Evolutionary conservation across 441 rosid species (phyloP), one percentile per base, ranked within the genome.

Genomic region (Populus tomentosa): DNA sequence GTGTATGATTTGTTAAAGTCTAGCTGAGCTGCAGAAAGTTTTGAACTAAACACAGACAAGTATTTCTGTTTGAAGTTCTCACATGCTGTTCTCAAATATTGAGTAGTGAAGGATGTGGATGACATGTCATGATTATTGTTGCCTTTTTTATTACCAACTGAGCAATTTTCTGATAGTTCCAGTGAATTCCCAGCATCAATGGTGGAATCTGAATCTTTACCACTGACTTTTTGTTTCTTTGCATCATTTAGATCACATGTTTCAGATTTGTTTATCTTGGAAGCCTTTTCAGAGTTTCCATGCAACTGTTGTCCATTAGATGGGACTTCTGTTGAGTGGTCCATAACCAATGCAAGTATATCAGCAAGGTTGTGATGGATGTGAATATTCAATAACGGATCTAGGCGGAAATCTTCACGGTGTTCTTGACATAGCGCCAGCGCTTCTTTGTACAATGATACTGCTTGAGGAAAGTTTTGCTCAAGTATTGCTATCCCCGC

Each of bases 401-500:
- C 99, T 83, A 94, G 85, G 80, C 95, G 94, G 78, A 96, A 94
- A 86, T 96, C 97, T 80, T 92, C 92, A 7, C 89, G 83, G 70
- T 96, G 90, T 76, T 94, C 95, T 75, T 83, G 85, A 69, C 91
- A 85, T 78, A 91, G 79, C 78, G 81, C 84, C 81, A 96, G 81
- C 76, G 98, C 94, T 88, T 96, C 99, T 81, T 86, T 87, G 84
- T 96, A 96, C 72, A 96, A 78, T 23, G 86, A 82, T 75, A 84
- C 90, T 40, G 98, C 98, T 84, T 90, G 85, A 72, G 87, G 82
- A 81, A 86, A 80, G 16, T 87, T 89, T 77, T 89, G 83, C 87
- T 94, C 88, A 78, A 96, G 89, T 83, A 96, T 87, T 74, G 95
- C 91, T 82, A 96, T 87, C 73, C 92, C 99, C 74, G 99, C 98